Evolutionary conservation across 2,329 filamentous ascomycete genomes (phyloP), one percentile per base, ranked within the genome.

Genomic region (Monilinia vaccinii-corymbosi): DNA sequence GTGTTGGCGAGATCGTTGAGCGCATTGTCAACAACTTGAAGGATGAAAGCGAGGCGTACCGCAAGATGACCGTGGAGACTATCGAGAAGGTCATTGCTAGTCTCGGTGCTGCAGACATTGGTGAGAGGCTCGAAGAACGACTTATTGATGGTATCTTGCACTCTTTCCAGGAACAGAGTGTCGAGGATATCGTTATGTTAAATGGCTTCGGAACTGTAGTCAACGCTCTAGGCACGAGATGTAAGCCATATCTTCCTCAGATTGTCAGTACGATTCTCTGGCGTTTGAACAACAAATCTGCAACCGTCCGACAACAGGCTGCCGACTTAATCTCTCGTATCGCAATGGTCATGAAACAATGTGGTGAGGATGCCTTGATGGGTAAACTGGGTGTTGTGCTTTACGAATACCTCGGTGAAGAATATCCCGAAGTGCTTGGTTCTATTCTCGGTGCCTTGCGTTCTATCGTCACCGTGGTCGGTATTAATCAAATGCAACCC

Each of bases 21-120:
- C 82, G 92, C 50, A 89, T 97, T 61, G 94, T 97, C 56, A 88
- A 85, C 75, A 97, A 99, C 72, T 82, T 99, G 67, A 99, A 99
- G 75, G 94, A 99, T 71, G 94, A 99, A 75, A 97, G 89, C 73
- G 94, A 99, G 73, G 88, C 93, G 1, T 99, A 99, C 75, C 87
- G 94, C 53, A 97, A 97, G 79, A 99, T 99, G 94, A 97, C 94
- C 0, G 88, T 99, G 38, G 94, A 99, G 78, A 97, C 94, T 0
- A 85, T 97, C 10, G 94, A 99, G 76, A 99, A 97, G 76, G 85
- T 97, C 51, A 88, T 99, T 69, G 91, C 93, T 18, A 91, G 91
- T 60, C 81, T 97, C 58, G 94, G 94, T 60, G 92, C 93, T 9
- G 93, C 94, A 40, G 94, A 99, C 71, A 92, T 99, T 68, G 89